Evolutionary conservation across 257 asterid species (phyloP).

Genomic region (Nicotiana paniculata): DNA sequence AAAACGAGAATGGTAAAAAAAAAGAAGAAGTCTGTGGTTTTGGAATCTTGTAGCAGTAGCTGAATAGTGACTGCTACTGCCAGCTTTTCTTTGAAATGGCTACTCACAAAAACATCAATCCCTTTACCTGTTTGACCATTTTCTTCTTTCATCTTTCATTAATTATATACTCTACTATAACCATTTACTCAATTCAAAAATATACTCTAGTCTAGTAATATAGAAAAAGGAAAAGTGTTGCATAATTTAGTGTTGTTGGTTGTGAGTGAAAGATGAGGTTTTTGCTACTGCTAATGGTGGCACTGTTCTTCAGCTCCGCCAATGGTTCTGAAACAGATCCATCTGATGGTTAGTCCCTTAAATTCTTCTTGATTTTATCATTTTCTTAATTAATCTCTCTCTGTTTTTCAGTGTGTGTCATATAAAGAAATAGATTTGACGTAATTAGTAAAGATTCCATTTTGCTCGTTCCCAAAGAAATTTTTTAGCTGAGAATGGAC

Average conservation of each 20-base stretch:
- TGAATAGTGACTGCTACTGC: neutral
- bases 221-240: conserved; percentile 7
- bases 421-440: neutral
- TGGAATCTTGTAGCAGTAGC: neutral
- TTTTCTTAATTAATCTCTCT: neutral
- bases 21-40: neutral
- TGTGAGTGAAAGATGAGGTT: neutral
- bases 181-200: too few relatives aligned
- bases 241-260: neutral
- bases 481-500: neutral
- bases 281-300: neutral
- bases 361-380: neutral
- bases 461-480: neutral
- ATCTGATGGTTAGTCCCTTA: conserved; percentile 43
- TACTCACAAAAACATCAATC: neutral
- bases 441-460: neutral
- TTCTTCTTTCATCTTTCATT: neutral
- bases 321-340: conserved; percentile 55
- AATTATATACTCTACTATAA: neutral
- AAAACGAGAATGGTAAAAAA: neutral
- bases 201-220: neutral
- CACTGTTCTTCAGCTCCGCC: conserved; percentile 14
- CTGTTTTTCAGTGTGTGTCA: neutral
- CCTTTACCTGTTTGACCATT: neutral
- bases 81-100: neutral